Percentiles rank a stretch among this genome's conserved stretches.
phyloP scores from a whole-genome alignment of 2,329 filamentous ascomycete species.

The Massarina eburnea region DNA sequence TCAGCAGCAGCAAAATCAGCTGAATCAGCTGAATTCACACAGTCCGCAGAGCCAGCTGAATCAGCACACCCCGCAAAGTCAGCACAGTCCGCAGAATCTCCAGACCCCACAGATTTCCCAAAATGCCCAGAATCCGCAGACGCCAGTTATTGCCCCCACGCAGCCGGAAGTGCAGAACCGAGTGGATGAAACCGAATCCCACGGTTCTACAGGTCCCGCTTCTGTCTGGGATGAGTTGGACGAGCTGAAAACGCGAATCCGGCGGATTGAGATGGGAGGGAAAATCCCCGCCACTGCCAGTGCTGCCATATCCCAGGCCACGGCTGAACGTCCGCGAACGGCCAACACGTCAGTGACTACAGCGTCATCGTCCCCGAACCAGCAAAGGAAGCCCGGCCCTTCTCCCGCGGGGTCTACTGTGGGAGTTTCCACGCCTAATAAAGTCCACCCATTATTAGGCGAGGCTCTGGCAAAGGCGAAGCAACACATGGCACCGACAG shows the following conservation, averaged over 20 bases:
- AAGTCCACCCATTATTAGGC: constrained; percentile 75
- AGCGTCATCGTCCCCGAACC: constrained; percentile 85
- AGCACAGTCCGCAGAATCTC: too few relatives aligned
- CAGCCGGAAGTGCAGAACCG: constrained; percentile 18
- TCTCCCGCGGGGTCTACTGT: constrained; percentile 46
- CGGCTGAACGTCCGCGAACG: constrained; percentile 81
- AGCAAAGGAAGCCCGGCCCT: constrained; percentile 57
- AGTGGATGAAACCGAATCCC: constrained; percentile 69
- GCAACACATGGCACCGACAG: constrained; percentile 65
- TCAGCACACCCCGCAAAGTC: too few relatives aligned
- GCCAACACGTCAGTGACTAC: constrained; percentile 91
- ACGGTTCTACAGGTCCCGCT: constrained; percentile 81
- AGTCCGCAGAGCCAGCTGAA: too few relatives aligned
- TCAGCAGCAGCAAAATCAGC: too few relatives aligned
- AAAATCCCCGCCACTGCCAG: constrained; percentile 82
- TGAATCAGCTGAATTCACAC: too few relatives aligned
- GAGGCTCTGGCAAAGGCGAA: constrained; percentile 80
- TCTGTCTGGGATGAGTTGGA: constrained; percentile 98
- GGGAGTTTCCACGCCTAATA: constrained; percentile 51
- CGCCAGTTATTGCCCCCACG: constrained; percentile 26
- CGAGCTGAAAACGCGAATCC: constrained; percentile 90
- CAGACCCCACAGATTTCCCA: background rate
- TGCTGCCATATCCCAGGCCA: constrained; percentile 65
- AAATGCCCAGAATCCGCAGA: constrained; percentile 31
- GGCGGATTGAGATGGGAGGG: constrained; percentile 84